Base-by-base conservation (phyloP, 2,329 filamentous ascomycete genomes). In the Diplodia scrobiculata region DNA sequence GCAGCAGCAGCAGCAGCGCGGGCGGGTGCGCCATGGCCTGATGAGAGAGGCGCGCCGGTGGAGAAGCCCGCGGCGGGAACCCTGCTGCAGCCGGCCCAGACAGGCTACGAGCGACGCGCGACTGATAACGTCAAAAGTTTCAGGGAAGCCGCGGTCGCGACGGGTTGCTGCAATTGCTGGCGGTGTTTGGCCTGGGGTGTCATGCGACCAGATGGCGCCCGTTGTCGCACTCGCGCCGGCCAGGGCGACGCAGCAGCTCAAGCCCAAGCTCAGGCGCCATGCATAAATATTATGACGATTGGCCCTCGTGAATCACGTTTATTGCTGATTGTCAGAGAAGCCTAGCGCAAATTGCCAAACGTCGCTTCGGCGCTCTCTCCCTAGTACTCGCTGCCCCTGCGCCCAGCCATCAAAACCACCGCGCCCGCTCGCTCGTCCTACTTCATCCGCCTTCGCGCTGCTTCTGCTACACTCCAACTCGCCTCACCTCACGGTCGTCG, bases 271-370 rank as follows among this genome's bases (percentile, higher is more conserved):
- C 41, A n/a, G 32, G 58, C 41, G 27, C 50, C 21, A 48, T 64
- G 60, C 60, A 64, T 64, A 53, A 64, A 53, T 64, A 29, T 65
- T 48, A 65, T 65, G 51, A 65, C 63, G 63, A 65, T 65, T 50
- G 58, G 58, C 58, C 58, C 58, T 25, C 41, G 58, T 50, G 58
- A 62, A 62, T 65, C 63, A 65, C 63, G 63, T 65, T 65, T 52
- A 65, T 65, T 65, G 63, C 62, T 53, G 50, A 41, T 45, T 64
- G 55, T 64, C 62, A 64, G 50, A 64, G 62, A 54, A 64, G 36
- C 50, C 55, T 45, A 48, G 55, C 52, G 55, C 62, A 64, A 53
- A 64, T 64, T 60, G 55, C 62, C 53, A 64, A 53, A 53, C 62
- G 41, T 64, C 62, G 48, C 48, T 64, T 63, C 62, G 50, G 32